Evolutionary conservation across 2,329 filamentous ascomycete genomes (phyloP), one percentile per base, ranked within the genome.

Genomic region (Apiospora arundinis): DNA sequence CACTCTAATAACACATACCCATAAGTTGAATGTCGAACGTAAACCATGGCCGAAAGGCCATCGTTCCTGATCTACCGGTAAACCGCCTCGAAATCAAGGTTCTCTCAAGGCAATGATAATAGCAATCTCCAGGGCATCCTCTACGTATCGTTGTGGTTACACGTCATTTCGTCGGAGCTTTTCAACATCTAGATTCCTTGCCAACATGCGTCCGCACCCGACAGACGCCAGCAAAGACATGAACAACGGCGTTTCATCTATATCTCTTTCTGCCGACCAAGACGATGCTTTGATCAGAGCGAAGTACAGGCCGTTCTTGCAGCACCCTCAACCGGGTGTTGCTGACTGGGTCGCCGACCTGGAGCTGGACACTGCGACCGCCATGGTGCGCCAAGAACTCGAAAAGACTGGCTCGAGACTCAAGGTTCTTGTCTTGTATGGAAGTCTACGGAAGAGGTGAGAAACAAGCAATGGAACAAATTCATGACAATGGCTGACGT

Each of bases 341-440:
- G 77, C 78, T 18, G 89, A 92, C 77, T 92, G 90, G 90, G 80
- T 91, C 28, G 80, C 82, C 0, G 73, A 82, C 48, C 79, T 92
- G 4, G 90, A 92, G 75, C 79, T 92, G 5, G 84, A 82, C 48
- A 88, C 86, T 0, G 85, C 78, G 1, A 75, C 87, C 52, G 81
- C 85, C 65, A 84, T 91, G 81, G 86, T 86, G 0, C 83, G 87
- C 60, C 77, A 82, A 6, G 80, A 90, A 44, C 70, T 90, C 0
- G 70, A 79, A 2, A 76, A 73, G 25, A 77, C 76, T 2, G 71
- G 76, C 8, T 74, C 79, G 18, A 74, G 83, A 4, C 70, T 92
- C 2, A 89, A 85, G 71, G 85, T 92, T 1, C 80, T 92, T 0
- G 88, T 92, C 0, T 77, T 92, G 0, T 89, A 90, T 76, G 90